Evolutionary conservation across 1,284 basidiomycete species (phyloP).

Genomic region (Tetrapyrgos nigripes): DNA sequence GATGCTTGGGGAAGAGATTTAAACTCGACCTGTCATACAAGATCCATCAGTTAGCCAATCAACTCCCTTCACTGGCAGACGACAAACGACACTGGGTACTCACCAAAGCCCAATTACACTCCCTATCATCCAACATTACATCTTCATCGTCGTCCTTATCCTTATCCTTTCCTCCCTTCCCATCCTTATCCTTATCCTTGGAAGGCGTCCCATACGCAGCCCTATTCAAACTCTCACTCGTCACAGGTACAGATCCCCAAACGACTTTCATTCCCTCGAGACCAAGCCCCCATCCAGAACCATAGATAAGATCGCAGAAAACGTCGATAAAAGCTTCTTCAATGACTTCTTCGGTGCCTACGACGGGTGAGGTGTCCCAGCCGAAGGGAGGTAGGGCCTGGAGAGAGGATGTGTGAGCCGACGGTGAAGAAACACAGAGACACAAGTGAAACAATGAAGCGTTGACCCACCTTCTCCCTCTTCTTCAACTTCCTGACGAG

Average conservation of each 20-base stretch:
- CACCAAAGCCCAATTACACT: conserved; percentile 92
- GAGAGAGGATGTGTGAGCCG: background rate
- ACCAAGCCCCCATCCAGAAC: conserved; percentile 80
- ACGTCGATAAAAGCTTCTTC: conserved; percentile 90
- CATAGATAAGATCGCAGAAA: conserved; percentile 86
- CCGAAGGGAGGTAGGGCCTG: conserved; percentile 75
- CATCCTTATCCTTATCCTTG: background rate
- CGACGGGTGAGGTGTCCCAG: conserved; percentile 84
- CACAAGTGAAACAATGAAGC: background rate
- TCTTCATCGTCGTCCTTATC: conserved; percentile 65
- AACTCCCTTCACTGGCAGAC: no score
- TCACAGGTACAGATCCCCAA: background rate
- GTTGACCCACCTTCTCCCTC: conserved; percentile 61
- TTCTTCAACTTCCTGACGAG: conserved; percentile 83
- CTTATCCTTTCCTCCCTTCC: conserved; percentile 60
- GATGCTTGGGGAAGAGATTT: conserved; percentile 62
- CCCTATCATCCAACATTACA: conserved; percentile 56
- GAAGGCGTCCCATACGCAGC: background rate
- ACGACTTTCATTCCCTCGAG: conserved; percentile 67
- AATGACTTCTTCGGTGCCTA: conserved; percentile 75
- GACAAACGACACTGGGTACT: conserved; percentile 35
- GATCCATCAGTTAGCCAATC: background rate
- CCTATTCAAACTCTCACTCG: background rate
- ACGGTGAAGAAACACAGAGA: background rate
- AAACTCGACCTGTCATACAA: conserved; percentile 73